Evolutionary conservation across 495 filamentous ascomycete genomes (phyloP), one percentile per base, ranked within the genome.

Genomic region (Trichoderma erinaceum): DNA sequence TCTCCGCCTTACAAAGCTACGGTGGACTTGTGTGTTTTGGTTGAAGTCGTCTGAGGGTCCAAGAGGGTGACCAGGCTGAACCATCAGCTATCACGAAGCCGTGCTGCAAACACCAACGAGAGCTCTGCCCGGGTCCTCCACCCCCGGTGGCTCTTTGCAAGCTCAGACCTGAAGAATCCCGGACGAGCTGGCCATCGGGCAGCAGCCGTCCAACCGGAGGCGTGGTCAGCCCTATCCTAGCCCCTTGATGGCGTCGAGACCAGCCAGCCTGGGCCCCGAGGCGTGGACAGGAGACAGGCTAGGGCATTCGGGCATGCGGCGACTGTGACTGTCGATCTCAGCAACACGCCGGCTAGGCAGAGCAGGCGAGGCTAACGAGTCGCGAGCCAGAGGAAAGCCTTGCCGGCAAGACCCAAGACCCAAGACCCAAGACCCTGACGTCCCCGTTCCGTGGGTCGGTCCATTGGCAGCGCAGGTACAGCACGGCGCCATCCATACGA

Each of bases 121-220:
- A 65, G 63, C 4, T 41, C 63, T 44, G 21, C 25, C 41, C n/a
- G 63, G 41, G 10, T 21, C 35, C 35, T 43, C 63, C 63, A 41
- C 35, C 63, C 58, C 35, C 35, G 23, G 56, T 32, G 56, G 56
- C 25, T 52, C 56, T 29, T 61, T 61, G 56, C 56, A 61, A 61
- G 56, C 56, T 61, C 56, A 61, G 16, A 61, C 56, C 56, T 61
- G 56, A 61, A 52, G 56, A 61, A 61, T 25, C 56, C 56, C 56
- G 27, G 56, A 61, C 56, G 29, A 61, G 56, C 56, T 61, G 56
- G 56, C 56, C 35, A 32, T 61, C 25, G 56, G 56, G 56, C 35
- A 38, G 35, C 44, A 61, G 56, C 56, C 56, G 56, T 61, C 56
- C 56, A 61, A 61, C 56, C 56, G 56, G 56, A 61, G 56, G 11